Evolutionary conservation across 2,329 filamentous ascomycete species (phyloP).

Genomic region (Emergomyces africanus): DNA sequence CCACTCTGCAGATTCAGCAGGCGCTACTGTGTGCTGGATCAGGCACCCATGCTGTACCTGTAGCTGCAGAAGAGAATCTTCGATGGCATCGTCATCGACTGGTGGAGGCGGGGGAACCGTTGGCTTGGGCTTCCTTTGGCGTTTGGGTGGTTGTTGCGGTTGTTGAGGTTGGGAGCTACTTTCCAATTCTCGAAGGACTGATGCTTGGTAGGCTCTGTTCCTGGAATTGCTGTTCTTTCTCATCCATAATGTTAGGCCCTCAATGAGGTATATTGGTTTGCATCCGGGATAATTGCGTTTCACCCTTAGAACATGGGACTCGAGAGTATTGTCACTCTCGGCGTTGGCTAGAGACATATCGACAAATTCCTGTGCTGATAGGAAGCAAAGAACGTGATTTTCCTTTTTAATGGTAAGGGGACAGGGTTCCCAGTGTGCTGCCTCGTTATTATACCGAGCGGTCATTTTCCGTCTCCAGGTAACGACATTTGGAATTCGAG

Average conservation of each 20-base stretch:
- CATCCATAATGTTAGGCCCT: constrained; percentile 54
- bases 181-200: constrained; percentile 38
- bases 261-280: constrained; percentile 56
- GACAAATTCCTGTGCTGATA: constrained; percentile 55
- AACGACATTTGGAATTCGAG: constrained; percentile 39
- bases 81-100: constrained; percentile 55
- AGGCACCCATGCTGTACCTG: constrained; percentile 55
- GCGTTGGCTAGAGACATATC: constrained; percentile 38
- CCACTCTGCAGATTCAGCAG: constrained; percentile 58
- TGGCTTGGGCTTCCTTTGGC: constrained; percentile 27
- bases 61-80: constrained; percentile 56
- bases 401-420: constrained; percentile 39
- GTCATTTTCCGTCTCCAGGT: constrained; percentile 57
- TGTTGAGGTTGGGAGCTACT: constrained; percentile 18
- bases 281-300: constrained; percentile 40
- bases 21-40: constrained; percentile 53
- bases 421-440: constrained; percentile 53
- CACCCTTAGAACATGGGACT: constrained; percentile 46
- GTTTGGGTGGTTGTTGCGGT: constrained; percentile 13
- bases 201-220: constrained; percentile 55
- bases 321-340: constrained; percentile 35
- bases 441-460: constrained; percentile 48
- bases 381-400: constrained; percentile 47
- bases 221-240: constrained; percentile 54
- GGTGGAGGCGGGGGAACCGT: constrained; percentile 35